phyloP scores from a whole-genome alignment of 192 early-diverging fungal species.

The Podila epicladia region DNA sequence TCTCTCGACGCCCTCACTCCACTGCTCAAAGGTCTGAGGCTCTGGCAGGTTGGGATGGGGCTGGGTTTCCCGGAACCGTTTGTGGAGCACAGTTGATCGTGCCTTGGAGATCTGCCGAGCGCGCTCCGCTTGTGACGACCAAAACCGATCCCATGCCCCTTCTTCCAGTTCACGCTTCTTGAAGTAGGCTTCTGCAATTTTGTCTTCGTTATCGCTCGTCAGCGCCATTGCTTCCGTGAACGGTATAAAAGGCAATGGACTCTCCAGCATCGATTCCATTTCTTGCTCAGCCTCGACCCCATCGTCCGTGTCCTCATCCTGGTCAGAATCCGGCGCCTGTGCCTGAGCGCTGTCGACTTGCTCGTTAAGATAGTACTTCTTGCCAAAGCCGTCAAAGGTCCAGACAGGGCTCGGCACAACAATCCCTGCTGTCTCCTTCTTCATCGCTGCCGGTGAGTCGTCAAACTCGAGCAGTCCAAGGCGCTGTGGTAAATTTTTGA shows the following conservation, averaged over 20 bases:
- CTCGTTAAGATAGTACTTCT: constrained; percentile 28
- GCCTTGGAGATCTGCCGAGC: not conserved
- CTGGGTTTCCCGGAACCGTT: constrained; percentile 6
- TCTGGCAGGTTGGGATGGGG: not conserved
- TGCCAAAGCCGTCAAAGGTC: constrained; percentile 8
- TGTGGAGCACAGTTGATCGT: not conserved
- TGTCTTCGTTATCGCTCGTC: not conserved
- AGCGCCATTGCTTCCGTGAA: not conserved
- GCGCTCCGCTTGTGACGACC: constrained; percentile 8
- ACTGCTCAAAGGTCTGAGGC: constrained; percentile 11
- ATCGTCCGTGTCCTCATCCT: constrained; percentile 29
- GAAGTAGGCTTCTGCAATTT: not conserved
- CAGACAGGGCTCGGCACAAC: not conserved
- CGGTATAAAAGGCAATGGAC: not conserved
- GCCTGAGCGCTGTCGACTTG: constrained; percentile 13
- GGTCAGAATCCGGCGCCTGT: constrained; percentile 28
- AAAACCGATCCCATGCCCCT: constrained; percentile 4
- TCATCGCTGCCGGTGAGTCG: constrained; percentile 4
- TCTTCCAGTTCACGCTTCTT: not conserved
- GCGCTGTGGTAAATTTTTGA: constrained; percentile 1
- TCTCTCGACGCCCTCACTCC: constrained; percentile 15
- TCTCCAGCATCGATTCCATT: constrained; percentile 9
- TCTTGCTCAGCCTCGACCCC: constrained; percentile 26
- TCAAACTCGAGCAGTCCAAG: not conserved
- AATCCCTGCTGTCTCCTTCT: not conserved